Evolutionary conservation across 225 moss, liverwort and hornwort species (phyloP), one percentile per base, ranked within the genome.

Genomic region (Asterella californica): DNA sequence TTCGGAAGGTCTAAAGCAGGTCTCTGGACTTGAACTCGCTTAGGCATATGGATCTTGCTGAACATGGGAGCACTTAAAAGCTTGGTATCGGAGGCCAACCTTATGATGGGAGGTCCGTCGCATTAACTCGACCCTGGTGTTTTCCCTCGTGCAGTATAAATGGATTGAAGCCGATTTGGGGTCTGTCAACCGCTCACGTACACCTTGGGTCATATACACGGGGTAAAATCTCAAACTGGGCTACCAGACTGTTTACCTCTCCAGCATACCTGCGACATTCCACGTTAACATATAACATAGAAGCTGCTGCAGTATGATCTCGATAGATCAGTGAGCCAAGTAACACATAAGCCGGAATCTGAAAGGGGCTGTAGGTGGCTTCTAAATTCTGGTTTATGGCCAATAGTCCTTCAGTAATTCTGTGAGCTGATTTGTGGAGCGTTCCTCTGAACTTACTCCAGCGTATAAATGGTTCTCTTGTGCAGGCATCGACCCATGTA

Each of bases 401-500:
- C 42, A 7, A 42, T 2, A 42, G 42, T 42, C 42, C 42, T 3
- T 52, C 14, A 52, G 52, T 12, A 52, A 6, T 6, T 10, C 1
- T 6, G 5, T 4, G 52, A 14, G 17, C 52, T 52, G 52, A 52
- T 17, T 52, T 12, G 12, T 17, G 52, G 52, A 52, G 52, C 10
- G 18, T 19, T 38, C 69, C 22, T 4, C 38, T 38, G 63, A 65
- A 24, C 15, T 9, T 70, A 36, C 37, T 17, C 38, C 10, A 70
- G 19, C 18, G 42, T 22, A 1, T 22, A 10, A 42, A 70, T 75
- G 50, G 22, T 14, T 53, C 22, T 33, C 33, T 59, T 65, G 10
- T 76, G 83, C 90, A 97, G 96, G 25, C 97, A 97, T 78, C 93
- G 97, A 22, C 93, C 97, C n/a, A 87, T 91, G 77, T 97, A 97